A percentile compares a stretch with the other conserved stretches of the same genome.
Evolutionary conservation across 768 basidiomycete species (phyloP).

Genomic region (Panaeolus papilionaceus): DNA sequence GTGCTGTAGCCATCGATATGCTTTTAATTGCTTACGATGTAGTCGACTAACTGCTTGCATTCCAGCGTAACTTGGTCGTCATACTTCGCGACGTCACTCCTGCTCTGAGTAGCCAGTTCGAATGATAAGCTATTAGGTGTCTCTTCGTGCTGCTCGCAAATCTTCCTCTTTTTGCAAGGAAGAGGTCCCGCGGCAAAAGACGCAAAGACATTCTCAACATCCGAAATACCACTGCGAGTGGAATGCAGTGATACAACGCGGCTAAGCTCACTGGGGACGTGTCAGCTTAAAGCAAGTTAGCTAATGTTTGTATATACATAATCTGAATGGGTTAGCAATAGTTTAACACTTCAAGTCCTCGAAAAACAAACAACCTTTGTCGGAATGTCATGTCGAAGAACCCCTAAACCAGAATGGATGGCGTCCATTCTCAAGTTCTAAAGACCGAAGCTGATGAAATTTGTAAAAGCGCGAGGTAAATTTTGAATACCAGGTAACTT

Average conservation of each 20-base stretch:
- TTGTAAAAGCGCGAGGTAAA: background rate
- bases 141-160: background rate
- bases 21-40: background rate
- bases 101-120: background rate
- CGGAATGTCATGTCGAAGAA: background rate
- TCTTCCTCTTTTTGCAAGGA: conserved; percentile 27
- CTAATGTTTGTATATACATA: background rate
- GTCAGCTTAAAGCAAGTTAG: background rate
- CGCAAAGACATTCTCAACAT: background rate
- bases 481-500: background rate
- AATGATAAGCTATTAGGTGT: background rate
- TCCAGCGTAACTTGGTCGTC: background rate
- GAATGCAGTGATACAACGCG: background rate
- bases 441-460: background rate
- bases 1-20: background rate
- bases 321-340: background rate
- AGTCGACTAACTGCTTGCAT: background rate
- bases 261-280: background rate
- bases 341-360: background rate
- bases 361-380: background rate
- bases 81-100: background rate
- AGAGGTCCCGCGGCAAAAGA: conserved; percentile 23
- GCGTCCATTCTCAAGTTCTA: background rate
- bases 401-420: background rate
- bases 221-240: background rate